These are phyloP conservation scores for Solanum aculeatissimum DNA, from an alignment of 305 asterid genomes.

Conservation along the genomic window DNA sequence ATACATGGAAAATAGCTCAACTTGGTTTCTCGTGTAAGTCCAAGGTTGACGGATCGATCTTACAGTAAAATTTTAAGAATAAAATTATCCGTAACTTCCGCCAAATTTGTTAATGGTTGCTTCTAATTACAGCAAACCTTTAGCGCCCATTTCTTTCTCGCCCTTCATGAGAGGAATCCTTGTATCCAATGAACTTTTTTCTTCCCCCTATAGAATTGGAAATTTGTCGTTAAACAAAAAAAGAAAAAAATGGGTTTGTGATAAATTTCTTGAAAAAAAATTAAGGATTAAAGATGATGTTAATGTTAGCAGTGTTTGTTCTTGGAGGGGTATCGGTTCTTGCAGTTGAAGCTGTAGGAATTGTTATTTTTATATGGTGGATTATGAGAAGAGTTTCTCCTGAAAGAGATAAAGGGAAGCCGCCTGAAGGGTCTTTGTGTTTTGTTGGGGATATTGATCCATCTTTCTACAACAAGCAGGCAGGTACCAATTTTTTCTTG, in stretches of 20 bases:
- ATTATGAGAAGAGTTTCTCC: constrained; percentile 29
- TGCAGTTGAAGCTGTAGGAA: constrained; percentile 36
- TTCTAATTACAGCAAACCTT: not conserved
- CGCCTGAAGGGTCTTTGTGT: constrained; percentile 1
- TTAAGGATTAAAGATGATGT: not conserved
- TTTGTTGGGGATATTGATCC: constrained; percentile 30
- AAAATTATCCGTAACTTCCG: not conserved
- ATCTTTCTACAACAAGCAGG: constrained; percentile 57
- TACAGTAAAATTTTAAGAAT: not conserved
- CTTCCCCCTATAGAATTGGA: not conserved
- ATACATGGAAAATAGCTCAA: not conserved
- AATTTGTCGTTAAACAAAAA: not conserved
- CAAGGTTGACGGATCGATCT: not conserved
- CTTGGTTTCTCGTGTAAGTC: not conserved
- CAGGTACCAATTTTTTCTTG: not conserved
- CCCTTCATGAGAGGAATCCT: not conserved
- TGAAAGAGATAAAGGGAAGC: constrained; percentile 14
- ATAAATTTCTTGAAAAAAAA: not conserved
- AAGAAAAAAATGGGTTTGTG: not conserved
- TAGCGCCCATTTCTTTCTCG: not conserved
- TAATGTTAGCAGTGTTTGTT: constrained; percentile 29
- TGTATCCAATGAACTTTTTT: not conserved
- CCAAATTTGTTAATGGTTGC: not conserved
- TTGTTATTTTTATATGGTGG: constrained; percentile 44
- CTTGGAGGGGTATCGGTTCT: constrained; percentile 55